Conservation (phyloP, 768 basidiomycete genomes). For the Macrolepiota dolichaula region DNA sequence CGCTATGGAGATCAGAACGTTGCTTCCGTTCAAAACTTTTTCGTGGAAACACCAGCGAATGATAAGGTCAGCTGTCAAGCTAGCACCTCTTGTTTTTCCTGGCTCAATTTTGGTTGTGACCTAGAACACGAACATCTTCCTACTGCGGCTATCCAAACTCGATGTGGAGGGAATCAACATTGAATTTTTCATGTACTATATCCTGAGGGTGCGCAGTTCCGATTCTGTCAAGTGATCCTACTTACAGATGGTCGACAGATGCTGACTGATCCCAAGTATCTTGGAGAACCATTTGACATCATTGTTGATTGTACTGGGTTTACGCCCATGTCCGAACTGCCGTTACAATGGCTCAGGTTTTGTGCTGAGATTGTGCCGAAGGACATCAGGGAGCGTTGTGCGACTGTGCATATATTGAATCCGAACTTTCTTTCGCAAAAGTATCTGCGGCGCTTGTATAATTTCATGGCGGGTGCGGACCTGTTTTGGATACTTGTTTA, state of each 20-base stretch:
- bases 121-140: slow-evolving; percentile 52
- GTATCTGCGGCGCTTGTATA: slow-evolving; percentile 75
- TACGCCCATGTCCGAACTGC: slow-evolving; percentile 70
- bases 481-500: not conserved
- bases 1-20: slow-evolving; percentile 60
- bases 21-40: slow-evolving; percentile 62
- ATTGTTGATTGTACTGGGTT: slow-evolving; percentile 84
- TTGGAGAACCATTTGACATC: slow-evolving; percentile 57
- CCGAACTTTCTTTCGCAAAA: slow-evolving; percentile 68
- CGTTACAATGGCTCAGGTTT: slow-evolving; percentile 78
- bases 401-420: slow-evolving; percentile 64
- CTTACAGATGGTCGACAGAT: slow-evolving; percentile 32
- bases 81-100: not conserved
- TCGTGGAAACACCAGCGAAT: slow-evolving; percentile 45
- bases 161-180: slow-evolving; percentile 80
- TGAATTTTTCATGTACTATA: slow-evolving; percentile 73
- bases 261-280: slow-evolving; percentile 44
- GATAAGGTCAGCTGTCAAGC: slow-evolving; percentile 36
- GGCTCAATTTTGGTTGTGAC: not conserved
- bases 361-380: slow-evolving; percentile 71
- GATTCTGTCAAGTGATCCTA: not conserved
- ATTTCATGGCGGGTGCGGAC: slow-evolving; percentile 51
- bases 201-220: slow-evolving; percentile 54
- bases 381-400: slow-evolving; percentile 64
- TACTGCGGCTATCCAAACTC: slow-evolving; percentile 63